Evolutionary conservation across 1,284 basidiomycete species (phyloP), one percentile per base, ranked within the genome.

Genomic region (Ganoderma lucidum): DNA sequence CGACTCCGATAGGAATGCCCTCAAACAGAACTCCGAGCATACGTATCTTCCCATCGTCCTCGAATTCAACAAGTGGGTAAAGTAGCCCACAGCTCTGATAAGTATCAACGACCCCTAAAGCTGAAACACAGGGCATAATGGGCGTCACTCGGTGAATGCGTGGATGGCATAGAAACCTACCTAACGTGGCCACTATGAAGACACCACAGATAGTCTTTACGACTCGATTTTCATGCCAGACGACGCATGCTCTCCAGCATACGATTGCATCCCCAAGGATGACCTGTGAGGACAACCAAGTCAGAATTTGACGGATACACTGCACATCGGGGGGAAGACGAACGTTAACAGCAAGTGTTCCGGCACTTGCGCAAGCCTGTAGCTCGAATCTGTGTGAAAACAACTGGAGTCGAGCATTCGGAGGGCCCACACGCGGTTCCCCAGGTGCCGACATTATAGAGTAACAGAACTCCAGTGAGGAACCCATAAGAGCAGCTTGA

Each of bases 221-320:
- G 10, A 45, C 15, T 6, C 4, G 28, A 14, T 62, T 62, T 44
- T 30, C 30, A 10, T 14, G 60, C 60, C 60, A 62, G 28, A 62
- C 39, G 19, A 42, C 41, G 10, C 37, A 44, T 5, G 59, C 59
- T 44, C 59, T 61, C 59, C 60, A 62, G 39, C 60, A 62, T 42
- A 62, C 41, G 17, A 62, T 62, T 9, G 42, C n/a, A 10, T 62
- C 60, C 12, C 60, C 60, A 19, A 62, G 23, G 6, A 45, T 8
- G 10, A 62, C 39, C 60, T 62, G 23, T 23, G 23, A 23, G 23
- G 23, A 23, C 23, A 23, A 23, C 1, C 23, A 23, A 23, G 23
- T 23, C 23, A 23, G 23, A 23, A 23, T 23, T 23, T 23, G 23
- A 48, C 8, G 17, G 6, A 8, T n/a, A 6, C 6, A 48, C 23